phyloP scores from a whole-genome alignment of 208 protist species.

The Acanthamoeba lenticulata region DNA sequence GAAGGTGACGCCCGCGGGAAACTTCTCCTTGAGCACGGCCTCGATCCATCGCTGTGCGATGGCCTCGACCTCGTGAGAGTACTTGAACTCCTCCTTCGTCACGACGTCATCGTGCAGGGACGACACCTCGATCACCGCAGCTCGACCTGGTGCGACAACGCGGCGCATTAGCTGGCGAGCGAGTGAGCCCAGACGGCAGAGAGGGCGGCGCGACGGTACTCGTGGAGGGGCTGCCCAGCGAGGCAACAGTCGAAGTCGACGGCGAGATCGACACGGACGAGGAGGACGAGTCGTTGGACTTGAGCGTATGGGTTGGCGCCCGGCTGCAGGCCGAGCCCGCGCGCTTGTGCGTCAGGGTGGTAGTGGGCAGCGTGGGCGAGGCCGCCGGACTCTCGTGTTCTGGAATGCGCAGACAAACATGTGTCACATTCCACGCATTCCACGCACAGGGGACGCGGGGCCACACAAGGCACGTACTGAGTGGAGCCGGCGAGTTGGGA shows the following conservation, averaged over 20 bases:
- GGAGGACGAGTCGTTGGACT: conserved; percentile 4
- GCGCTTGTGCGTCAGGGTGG: not conserved
- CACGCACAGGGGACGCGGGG: too few species aligned
- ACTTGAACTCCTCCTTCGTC: conserved; percentile 61
- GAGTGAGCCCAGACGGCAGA: not conserved
- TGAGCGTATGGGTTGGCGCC: not conserved
- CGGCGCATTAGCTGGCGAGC: not conserved
- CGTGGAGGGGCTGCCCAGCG: not conserved
- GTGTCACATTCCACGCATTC: too few species aligned
- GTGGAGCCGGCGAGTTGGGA: not conserved
- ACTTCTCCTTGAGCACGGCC: conserved; percentile 42
- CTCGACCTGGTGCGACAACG: not conserved
- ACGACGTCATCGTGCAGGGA: conserved; percentile 21
- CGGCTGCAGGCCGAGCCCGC: not conserved
- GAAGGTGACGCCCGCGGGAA: not conserved
- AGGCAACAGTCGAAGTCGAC: not conserved
- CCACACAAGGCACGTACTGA: not conserved
- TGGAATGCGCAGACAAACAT: too few species aligned
- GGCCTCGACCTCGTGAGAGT: conserved; percentile 4
- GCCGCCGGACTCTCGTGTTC: not conserved
- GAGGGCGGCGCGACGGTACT: not conserved
- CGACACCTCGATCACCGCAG: not conserved
- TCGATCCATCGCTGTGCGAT: conserved; percentile 56
- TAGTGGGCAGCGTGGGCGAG: not conserved
- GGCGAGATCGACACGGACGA: too few species aligned